phyloP scores from a whole-genome alignment of 345 rosid genomes.

The Citrus australasica region DNA sequence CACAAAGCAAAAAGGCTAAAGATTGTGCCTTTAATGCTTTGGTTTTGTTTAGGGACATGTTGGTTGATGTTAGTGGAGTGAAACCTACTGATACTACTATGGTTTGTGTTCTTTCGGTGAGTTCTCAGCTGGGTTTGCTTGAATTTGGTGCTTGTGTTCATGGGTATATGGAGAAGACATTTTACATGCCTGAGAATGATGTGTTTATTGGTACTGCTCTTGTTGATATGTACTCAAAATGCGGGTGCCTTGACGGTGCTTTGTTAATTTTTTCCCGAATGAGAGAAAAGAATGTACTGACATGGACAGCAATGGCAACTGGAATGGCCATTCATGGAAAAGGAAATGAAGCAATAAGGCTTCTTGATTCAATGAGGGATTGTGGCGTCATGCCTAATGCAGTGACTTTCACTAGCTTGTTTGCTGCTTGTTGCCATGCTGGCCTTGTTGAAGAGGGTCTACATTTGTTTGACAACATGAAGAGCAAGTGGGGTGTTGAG shows the following conservation, averaged over 20 bases:
- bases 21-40: conserved; percentile 35
- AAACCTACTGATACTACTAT: conserved; percentile 57
- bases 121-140: conserved; percentile 46
- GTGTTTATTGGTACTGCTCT: conserved; percentile 60
- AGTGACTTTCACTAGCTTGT: conserved; percentile 58
- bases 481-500: conserved; percentile 27
- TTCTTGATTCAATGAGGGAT: conserved; percentile 37
- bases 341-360: conserved; percentile 42
- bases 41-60: conserved; percentile 43
- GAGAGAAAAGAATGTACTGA: conserved; percentile 49
- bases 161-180: conserved; percentile 51
- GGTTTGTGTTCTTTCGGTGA: conserved; percentile 59
- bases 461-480: conserved; percentile 41
- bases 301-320: conserved; percentile 65
- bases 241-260: conserved; percentile 47
- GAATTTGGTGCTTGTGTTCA: conserved; percentile 49
- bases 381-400: conserved; percentile 46
- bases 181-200: conserved; percentile 42
- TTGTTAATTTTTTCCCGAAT: conserved; percentile 31
- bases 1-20: conserved; percentile 36
- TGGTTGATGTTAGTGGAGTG: conserved; percentile 27
- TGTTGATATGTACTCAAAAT: conserved; percentile 65
- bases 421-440: conserved; percentile 54
- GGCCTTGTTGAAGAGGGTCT: conserved; percentile 56
- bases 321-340: conserved; percentile 64